Percentiles rank a stretch among this genome's conserved stretches.
These are phyloP conservation scores for Teratosphaeria epicoccoides DNA, from an alignment of 2,329 filamentous ascomycete species.

Conservation along the genomic window DNA sequence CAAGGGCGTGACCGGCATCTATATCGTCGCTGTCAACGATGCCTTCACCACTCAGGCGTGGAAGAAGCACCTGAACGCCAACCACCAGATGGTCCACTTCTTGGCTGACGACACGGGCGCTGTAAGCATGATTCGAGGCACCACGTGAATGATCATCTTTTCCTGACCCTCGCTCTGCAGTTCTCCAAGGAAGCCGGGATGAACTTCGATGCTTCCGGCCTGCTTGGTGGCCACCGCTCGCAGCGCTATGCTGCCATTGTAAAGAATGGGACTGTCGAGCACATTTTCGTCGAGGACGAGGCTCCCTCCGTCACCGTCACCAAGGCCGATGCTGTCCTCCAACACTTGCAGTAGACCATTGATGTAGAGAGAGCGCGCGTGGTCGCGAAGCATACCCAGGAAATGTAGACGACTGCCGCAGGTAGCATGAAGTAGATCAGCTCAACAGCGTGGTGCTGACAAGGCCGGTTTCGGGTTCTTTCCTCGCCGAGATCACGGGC, in stretches of 20 bases:
- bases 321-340: constrained; percentile 12
- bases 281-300: constrained; percentile 19
- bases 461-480: no score
- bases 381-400: neutral
- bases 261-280: constrained; percentile 12
- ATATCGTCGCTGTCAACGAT: constrained; percentile 20
- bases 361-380: neutral
- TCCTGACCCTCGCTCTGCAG: constrained; percentile 1
- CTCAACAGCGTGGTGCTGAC: no score
- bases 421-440: neutral
- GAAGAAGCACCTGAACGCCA: constrained; percentile 17
- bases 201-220: constrained; percentile 15
- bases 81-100: constrained; percentile 15
- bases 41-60: constrained; percentile 18
- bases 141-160: neutral
- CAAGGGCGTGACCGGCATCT: constrained; percentile 19
- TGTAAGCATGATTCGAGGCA: constrained; percentile 5
- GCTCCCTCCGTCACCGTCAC: constrained; percentile 16
- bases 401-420: neutral
- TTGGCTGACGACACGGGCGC: constrained; percentile 17
- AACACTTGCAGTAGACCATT: neutral
- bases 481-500: no score
- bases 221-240: constrained; percentile 17
- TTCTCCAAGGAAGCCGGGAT: constrained; percentile 17
- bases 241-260: constrained; percentile 17